A percentile compares a stretch with the other conserved stretches of the same genome.
phyloP scores from a whole-genome alignment of 495 filamentous ascomycete species.

The Penicillium flavigenum region DNA sequence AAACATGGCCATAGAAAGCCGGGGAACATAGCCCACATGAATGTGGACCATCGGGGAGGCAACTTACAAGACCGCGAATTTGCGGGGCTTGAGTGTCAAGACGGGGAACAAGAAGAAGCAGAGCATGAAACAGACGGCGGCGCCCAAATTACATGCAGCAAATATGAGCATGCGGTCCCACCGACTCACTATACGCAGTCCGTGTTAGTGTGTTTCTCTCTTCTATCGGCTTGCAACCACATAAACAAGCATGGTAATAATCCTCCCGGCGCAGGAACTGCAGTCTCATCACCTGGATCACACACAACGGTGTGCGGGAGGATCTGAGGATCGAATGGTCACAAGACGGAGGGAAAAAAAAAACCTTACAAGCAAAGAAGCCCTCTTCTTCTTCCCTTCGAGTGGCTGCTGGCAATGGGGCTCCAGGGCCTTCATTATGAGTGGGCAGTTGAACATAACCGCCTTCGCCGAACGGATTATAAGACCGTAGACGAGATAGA shows the following conservation, averaged over 20 bases:
- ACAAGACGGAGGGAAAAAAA: constrained; percentile 13
- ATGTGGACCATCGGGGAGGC: constrained; percentile 15
- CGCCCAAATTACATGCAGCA: constrained; percentile 85
- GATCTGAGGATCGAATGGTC: constrained; percentile 28
- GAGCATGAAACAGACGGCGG: constrained; percentile 85
- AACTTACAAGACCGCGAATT: constrained; percentile 96
- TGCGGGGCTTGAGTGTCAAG: constrained; percentile 73
- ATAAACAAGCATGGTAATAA: constrained; percentile 24
- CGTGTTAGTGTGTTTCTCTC: constrained; percentile 21
- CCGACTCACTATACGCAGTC: constrained; percentile 71
- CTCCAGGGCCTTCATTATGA: constrained; percentile 70
- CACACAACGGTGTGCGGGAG: constrained; percentile 15
- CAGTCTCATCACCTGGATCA: constrained; percentile 39
- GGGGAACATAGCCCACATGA: neutral
- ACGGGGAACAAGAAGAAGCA: constrained; percentile 88
- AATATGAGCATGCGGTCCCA: constrained; percentile 97
- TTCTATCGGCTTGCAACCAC: constrained; percentile 22
- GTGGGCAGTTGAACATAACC: constrained; percentile 93
- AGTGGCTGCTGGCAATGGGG: constrained; percentile 79
- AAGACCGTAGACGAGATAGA: constrained; percentile 73
- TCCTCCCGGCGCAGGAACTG: constrained; percentile 44
- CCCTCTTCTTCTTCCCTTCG: constrained; percentile 92
- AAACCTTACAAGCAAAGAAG: constrained; percentile 90
- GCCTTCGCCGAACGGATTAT: constrained; percentile 84
- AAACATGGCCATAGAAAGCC: neutral